These are phyloP conservation scores for Lactarius deliciosus DNA, from an alignment of 768 basidiomycete genomes.

Conservation along the genomic window DNA sequence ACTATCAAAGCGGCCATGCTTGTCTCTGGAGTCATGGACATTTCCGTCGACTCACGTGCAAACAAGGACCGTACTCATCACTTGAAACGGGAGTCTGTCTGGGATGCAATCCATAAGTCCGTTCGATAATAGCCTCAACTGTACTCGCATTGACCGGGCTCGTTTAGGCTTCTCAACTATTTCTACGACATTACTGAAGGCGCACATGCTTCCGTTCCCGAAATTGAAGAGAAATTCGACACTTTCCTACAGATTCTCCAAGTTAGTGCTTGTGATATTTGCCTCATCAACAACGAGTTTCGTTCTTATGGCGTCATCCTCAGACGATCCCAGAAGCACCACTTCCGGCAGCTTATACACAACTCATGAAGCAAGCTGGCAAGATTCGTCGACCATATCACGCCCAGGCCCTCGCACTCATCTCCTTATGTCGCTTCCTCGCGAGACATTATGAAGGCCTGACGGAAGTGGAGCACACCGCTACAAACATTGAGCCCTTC, in stretches of 20 bases:
- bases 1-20: slow-evolving; percentile 25
- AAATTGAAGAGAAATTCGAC: slow-evolving; percentile 12
- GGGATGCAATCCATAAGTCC: slow-evolving; percentile 15
- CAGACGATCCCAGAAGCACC: slow-evolving; percentile 27
- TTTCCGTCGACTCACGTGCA: slow-evolving; percentile 7
- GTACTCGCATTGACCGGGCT: not conserved
- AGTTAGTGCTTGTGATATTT: slow-evolving; percentile 1
- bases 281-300: not conserved
- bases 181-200: slow-evolving; percentile 22
- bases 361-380: slow-evolving; percentile 25
- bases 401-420: slow-evolving; percentile 23
- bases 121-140: not conserved
- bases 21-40: slow-evolving; percentile 23
- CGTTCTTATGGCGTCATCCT: not conserved
- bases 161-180: slow-evolving; percentile 16
- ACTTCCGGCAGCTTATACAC: slow-evolving; percentile 20
- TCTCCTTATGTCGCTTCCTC: slow-evolving; percentile 25
- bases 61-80: slow-evolving; percentile 25
- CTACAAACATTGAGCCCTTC: slow-evolving; percentile 22
- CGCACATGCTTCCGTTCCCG: not conserved
- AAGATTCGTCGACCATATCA: slow-evolving; percentile 23
- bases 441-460: slow-evolving; percentile 24
- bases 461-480: slow-evolving; percentile 18
- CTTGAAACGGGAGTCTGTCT: slow-evolving; percentile 16
- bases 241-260: slow-evolving; percentile 13